Evolutionary conservation across 2,329 filamentous ascomycete species (phyloP).

Genomic region (Pseudocercospora eumusae): DNA sequence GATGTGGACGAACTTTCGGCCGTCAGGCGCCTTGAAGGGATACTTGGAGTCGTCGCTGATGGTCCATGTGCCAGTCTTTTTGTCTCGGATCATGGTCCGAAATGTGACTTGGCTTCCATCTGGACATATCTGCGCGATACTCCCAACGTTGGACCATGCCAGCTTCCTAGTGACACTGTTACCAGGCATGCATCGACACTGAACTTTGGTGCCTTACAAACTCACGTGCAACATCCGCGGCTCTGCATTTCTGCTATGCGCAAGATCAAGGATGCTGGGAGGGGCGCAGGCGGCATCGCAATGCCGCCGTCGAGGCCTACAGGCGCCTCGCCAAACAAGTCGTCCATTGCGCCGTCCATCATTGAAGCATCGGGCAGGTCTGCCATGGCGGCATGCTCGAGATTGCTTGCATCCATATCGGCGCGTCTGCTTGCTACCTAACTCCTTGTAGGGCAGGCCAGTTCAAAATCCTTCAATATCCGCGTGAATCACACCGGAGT

Average conservation of each 20-base stretch:
- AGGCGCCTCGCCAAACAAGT: conserved; percentile 71
- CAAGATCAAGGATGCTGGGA: conserved; percentile 64
- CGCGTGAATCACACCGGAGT: background rate
- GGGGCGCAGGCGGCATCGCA: conserved; percentile 53
- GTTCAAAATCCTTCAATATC: conserved; percentile 5
- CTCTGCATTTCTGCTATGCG: conserved; percentile 75
- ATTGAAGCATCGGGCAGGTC: conserved; percentile 28
- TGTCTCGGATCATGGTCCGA: conserved; percentile 68
- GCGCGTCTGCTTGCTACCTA: conserved; percentile 5
- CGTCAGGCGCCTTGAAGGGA: conserved; percentile 62
- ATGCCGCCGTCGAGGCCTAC: conserved; percentile 56
- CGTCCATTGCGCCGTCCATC: conserved; percentile 54
- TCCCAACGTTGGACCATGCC: conserved; percentile 85
- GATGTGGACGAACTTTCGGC: conserved; percentile 73
- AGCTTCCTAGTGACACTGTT: conserved; percentile 61
- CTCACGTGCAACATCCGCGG: conserved; percentile 80
- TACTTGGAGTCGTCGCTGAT: conserved; percentile 71
- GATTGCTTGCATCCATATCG: conserved; percentile 22
- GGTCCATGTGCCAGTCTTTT: conserved; percentile 71
- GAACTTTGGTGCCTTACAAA: conserved; percentile 28
- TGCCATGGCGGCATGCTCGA: conserved; percentile 24
- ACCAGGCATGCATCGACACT: conserved; percentile 13
- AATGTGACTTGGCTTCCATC: conserved; percentile 72
- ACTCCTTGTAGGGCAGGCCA: conserved; percentile 5
- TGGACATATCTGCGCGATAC: conserved; percentile 75